Evolutionary conservation across 2,329 filamentous ascomycete genomes (phyloP), one percentile per base, ranked within the genome.

Genomic region (Diaporthe citrichinensis): DNA sequence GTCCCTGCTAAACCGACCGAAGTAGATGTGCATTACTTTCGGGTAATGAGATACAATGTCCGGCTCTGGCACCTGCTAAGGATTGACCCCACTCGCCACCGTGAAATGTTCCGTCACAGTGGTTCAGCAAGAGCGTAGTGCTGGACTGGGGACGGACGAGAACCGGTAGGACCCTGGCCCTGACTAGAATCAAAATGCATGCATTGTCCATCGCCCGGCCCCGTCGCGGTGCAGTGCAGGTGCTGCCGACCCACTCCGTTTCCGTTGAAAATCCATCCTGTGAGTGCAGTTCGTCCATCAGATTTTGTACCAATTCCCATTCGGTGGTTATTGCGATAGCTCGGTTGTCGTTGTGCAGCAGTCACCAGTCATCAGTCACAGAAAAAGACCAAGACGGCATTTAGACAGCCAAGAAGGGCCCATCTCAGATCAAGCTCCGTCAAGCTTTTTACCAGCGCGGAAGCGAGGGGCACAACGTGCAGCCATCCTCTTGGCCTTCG

Each of bases 361-460:
- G 25, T 67, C 41, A 34, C 12, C 6, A 36, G 14, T 31, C 28
- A 41, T 20, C 58, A 41, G 25, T 46, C 59, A 65, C 25, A 44
- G 41, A 23, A 31, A 51, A 68, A 53, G 23, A 53, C 65, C 65
- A 68, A 68, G 65, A 53, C 65, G 46, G 65, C 65, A 68, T 17
- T 39, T 36, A 28, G 31, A 53, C 46, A 51, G 65, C 65, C 65
- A 68, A 68, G 65, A 53, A 23, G 3, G 10, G 46, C 62, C 62
- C 31, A 68, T 68, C 46, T 68, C 31, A 10, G 65, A 28, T 39
- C 65, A 68, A 68, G 65, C 65, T 68, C 46, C 34, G 28, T 68
- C 65, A 68, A 68, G 65, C 65, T 68, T 68, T 53, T 68, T 15
- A 14, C 46, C 46, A 53, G 65, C 23, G 8, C 65, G 65, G 65